Conservation (phyloP, 306 rosid species). For the Cicer yamashitae region DNA sequence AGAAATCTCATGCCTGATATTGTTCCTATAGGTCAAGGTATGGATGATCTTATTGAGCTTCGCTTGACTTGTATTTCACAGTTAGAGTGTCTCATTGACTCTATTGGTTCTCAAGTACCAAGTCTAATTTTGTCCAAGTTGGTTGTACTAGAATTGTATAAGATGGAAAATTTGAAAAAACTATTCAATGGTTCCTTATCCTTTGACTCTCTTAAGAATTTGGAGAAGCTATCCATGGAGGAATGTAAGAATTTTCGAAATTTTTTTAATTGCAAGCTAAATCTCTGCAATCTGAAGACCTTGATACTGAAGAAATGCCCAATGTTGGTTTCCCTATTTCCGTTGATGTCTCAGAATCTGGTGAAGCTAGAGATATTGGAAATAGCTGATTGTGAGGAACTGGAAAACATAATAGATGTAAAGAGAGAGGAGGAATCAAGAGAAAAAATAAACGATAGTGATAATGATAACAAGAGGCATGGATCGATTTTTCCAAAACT, state of each 20-base stretch:
- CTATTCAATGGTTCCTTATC: not conserved
- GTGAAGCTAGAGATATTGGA: not conserved
- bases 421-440: not conserved
- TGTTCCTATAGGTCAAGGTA: not conserved
- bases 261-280: not conserved
- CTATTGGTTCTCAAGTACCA: not conserved
- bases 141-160: rapidly evolving
- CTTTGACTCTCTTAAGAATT: not conserved
- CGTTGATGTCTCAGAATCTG: not conserved
- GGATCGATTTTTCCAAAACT: not conserved
- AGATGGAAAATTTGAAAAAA: not conserved
- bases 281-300: not conserved
- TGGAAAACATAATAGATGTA: constrained; percentile 8
- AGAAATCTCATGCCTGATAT: constrained; percentile 30
- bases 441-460: not conserved
- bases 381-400: not conserved
- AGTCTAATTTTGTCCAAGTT: not conserved
- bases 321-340: not conserved
- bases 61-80: rapidly evolving
- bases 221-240: rapidly evolving
- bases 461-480: not conserved
- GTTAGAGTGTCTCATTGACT: not conserved
- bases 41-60: not conserved
- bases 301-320: rapidly evolving
- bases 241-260: not conserved